These are phyloP conservation scores for Xylaria sp. DNA, from an alignment of 2,329 filamentous ascomycete species.

Conservation along the genomic window DNA sequence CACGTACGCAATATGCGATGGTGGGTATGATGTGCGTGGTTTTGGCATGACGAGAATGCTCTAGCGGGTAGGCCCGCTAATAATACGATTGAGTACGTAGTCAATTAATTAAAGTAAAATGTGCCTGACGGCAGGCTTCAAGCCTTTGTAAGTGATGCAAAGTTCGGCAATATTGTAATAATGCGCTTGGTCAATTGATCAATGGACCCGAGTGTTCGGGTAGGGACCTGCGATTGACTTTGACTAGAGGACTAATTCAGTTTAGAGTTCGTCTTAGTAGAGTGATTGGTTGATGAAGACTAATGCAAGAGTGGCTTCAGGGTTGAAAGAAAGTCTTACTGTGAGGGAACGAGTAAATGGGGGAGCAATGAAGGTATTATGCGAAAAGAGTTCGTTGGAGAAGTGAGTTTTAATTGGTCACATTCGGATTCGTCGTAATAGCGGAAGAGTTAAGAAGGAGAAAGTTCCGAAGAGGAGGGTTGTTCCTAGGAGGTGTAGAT, in stretches of 20 bases:
- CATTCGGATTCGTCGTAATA: slow-evolving; percentile 24
- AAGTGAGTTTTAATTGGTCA: slow-evolving; percentile 11
- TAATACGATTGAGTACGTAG: slow-evolving; percentile 38
- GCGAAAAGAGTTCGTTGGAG: slow-evolving; percentile 11
- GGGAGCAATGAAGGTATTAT: slow-evolving; percentile 13
- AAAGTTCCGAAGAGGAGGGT: slow-evolving; percentile 28
- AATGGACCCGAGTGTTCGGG: slow-evolving; percentile 13
- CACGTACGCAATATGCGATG: slow-evolving; percentile 53
- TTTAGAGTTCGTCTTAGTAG: slow-evolving; percentile 11
- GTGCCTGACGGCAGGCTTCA: slow-evolving; percentile 29
- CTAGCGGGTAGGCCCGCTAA: slow-evolving; percentile 24
- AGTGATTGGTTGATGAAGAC: background rate
- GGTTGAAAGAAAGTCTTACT: background rate
- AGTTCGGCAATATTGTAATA: background rate
- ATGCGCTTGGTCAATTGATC: slow-evolving; percentile 17
- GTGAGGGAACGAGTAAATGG: background rate
- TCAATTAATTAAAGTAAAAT: slow-evolving; percentile 23
- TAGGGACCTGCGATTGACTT: slow-evolving; percentile 24
- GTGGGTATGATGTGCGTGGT: slow-evolving; percentile 47
- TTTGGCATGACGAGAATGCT: slow-evolving; percentile 53
- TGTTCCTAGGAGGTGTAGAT: slow-evolving; percentile 19
- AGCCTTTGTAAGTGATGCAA: slow-evolving; percentile 2
- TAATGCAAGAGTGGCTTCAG: background rate
- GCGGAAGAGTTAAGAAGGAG: slow-evolving; percentile 26
- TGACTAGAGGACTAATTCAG: slow-evolving; percentile 20